Evolutionary conservation across 768 basidiomycete species (phyloP).

Genomic region (Lentinula lateritia): DNA sequence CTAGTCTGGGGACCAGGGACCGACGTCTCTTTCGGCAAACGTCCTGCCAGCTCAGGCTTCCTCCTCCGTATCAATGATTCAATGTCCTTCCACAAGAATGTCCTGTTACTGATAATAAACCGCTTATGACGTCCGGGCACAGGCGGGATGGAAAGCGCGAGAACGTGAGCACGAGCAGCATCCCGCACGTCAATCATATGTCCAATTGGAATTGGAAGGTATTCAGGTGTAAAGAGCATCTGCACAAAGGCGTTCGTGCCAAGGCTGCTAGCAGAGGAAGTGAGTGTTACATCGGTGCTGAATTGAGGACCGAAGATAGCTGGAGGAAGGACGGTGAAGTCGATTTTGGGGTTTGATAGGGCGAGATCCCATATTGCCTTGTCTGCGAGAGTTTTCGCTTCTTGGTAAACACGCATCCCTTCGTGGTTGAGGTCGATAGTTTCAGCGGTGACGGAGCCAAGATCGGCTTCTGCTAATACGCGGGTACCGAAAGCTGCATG

Average conservation of each 20-base stretch:
- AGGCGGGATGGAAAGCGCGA: constrained; percentile 4
- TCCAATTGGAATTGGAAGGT: constrained; percentile 3
- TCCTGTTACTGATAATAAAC: background rate
- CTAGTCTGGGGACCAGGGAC: background rate
- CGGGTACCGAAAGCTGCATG: constrained; percentile 3
- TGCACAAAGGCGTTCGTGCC: constrained; percentile 1
- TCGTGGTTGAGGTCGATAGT: background rate
- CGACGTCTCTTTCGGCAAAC: background rate
- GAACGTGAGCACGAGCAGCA: constrained; percentile 6
- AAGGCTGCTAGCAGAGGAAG: background rate
- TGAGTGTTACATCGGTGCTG: constrained; percentile 2
- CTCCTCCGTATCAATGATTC: background rate
- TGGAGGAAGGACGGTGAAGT: constrained; percentile 11
- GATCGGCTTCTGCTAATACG: constrained; percentile 2
- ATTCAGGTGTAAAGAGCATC: constrained; percentile 2
- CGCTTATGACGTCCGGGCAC: background rate
- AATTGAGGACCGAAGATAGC: constrained; percentile 16
- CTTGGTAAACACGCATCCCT: background rate
- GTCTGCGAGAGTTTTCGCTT: constrained; percentile 5
- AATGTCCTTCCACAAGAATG: background rate
- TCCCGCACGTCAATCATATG: constrained; percentile 12
- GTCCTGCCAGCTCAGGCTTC: background rate
- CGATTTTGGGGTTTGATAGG: constrained; percentile 1
- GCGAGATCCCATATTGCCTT: constrained; percentile 7
- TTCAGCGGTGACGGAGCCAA: constrained; percentile 7